Evolutionary conservation across 345 rosid species (phyloP).

Genomic region (Lepidium aucheri): DNA sequence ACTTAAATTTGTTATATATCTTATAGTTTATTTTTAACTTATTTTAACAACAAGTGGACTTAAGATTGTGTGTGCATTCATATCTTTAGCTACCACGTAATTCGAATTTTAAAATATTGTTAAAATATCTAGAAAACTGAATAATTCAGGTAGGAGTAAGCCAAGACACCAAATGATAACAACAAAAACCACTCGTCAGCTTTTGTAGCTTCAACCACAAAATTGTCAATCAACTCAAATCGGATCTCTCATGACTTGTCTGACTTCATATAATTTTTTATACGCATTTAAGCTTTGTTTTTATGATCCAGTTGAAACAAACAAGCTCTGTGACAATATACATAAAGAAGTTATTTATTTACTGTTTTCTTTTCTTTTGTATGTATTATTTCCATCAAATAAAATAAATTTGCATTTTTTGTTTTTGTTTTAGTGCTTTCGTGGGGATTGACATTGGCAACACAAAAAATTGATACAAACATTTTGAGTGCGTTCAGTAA

Average conservation of each 20-base stretch:
- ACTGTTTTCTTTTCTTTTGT: background rate
- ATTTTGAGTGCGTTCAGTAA: slow-evolving; percentile 1
- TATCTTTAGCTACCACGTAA: slow-evolving; percentile 25
- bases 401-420: background rate
- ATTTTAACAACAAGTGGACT: background rate
- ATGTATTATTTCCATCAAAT: background rate
- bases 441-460: background rate
- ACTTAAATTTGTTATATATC: background rate
- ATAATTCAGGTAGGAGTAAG: slow-evolving; percentile 23
- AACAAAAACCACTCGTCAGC: slow-evolving; percentile 17
- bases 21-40: background rate
- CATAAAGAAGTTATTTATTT: background rate
- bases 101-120: slow-evolving; percentile 22
- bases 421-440: background rate
- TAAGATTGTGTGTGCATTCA: slow-evolving; percentile 1
- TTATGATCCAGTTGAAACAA: slow-evolving; percentile 5
- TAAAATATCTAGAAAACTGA: slow-evolving; percentile 3
- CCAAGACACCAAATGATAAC: slow-evolving; percentile 22
- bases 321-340: slow-evolving; percentile 1
- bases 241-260: slow-evolving; percentile 22
- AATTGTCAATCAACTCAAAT: slow-evolving; percentile 18
- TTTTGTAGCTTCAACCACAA: slow-evolving; percentile 16
- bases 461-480: background rate
- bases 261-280: background rate
- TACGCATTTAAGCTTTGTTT: background rate